A percentile compares a stretch with the other conserved stretches of the same genome.
Conservation (phyloP, 2,329 filamentous ascomycete genomes). For the Fusarium vanettenii region DNA sequence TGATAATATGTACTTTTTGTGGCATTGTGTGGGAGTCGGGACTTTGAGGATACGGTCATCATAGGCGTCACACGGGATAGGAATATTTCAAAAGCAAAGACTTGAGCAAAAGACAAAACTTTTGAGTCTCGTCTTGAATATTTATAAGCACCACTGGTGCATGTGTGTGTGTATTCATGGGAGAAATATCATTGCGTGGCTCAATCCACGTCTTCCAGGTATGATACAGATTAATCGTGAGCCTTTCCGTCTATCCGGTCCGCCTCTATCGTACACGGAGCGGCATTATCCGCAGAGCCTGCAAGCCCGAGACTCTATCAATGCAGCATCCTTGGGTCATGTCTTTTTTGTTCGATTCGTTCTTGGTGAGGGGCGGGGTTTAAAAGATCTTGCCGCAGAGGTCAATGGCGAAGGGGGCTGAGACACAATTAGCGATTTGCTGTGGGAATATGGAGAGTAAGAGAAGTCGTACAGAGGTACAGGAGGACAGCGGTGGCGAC, state of each 20-base stretch:
- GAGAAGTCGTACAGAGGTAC: conserved; percentile 75
- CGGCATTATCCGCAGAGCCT: conserved; percentile 20
- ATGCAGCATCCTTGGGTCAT: conserved; percentile 3
- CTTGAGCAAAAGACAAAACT: conserved; percentile 17
- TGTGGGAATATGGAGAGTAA: neutral
- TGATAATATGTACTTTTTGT: conserved; percentile 34
- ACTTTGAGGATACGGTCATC: conserved; percentile 33
- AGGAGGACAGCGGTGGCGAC: conserved; percentile 74
- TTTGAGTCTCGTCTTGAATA: neutral
- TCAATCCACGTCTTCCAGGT: conserved; percentile 29
- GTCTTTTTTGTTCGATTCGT: neutral
- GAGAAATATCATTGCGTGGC: conserved; percentile 31
- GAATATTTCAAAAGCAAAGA: conserved; percentile 23
- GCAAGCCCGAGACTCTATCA: conserved; percentile 12
- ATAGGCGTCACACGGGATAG: conserved; percentile 36
- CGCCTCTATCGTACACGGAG: conserved; percentile 42
- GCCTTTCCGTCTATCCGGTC: conserved; percentile 33
- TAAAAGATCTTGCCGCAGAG: conserved; percentile 60
- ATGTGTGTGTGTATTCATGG: conserved; percentile 10
- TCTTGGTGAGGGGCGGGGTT: conserved; percentile 14
- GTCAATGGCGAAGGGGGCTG: conserved; percentile 70
- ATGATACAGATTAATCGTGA: conserved; percentile 42
- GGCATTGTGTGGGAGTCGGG: conserved; percentile 35
- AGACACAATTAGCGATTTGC: conserved; percentile 14
- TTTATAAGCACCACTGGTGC: neutral